Percentiles rank a stretch among this genome's conserved stretches.
These are phyloP conservation scores for Arctium minus DNA, from an alignment of 129 eudicot genomes.

Conservation along the genomic window DNA sequence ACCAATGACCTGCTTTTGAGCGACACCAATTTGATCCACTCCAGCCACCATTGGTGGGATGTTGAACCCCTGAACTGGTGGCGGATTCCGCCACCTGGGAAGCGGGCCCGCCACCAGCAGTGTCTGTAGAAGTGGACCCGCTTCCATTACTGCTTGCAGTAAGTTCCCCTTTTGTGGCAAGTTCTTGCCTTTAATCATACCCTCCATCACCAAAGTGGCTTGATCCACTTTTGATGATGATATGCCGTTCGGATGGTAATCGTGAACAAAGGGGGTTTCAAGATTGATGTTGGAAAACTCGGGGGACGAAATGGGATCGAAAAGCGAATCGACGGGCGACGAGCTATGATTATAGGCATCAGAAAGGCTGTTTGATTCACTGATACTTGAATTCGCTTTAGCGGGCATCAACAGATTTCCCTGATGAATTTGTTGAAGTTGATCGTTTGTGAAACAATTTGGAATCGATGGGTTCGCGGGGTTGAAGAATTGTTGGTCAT, in stretches of 20 bases:
- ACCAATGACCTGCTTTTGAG: conserved; percentile 4
- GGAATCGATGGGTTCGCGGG: not conserved
- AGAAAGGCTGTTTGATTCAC: conserved; percentile 52
- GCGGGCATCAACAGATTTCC: conserved; percentile 37
- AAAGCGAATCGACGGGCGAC: conserved; percentile 37
- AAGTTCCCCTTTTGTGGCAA: conserved; percentile 59
- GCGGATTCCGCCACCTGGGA: conserved; percentile 84
- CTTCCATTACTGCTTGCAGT: conserved; percentile 43
- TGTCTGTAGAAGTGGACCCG: conserved; percentile 62
- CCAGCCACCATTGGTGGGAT: conserved; percentile 41
- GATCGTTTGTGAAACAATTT: conserved; percentile 23
- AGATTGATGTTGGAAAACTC: conserved; percentile 38
- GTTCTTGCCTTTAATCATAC: conserved; percentile 51
- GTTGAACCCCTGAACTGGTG: conserved; percentile 41
- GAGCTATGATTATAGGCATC: conserved; percentile 34
- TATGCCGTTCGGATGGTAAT: conserved; percentile 8
- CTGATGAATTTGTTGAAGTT: conserved; percentile 15
- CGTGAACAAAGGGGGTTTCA: conserved; percentile 27
- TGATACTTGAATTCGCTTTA: conserved; percentile 56
- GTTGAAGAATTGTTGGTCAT: conserved; percentile 30
- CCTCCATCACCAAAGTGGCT: conserved; percentile 44
- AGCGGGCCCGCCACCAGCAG: conserved; percentile 62
- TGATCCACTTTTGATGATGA: conserved; percentile 34
- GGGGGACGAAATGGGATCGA: conserved; percentile 33
- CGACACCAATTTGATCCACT: conserved; percentile 5